Evolutionary conservation across 345 rosid genomes (phyloP).

Genomic region (Salix caprea): DNA sequence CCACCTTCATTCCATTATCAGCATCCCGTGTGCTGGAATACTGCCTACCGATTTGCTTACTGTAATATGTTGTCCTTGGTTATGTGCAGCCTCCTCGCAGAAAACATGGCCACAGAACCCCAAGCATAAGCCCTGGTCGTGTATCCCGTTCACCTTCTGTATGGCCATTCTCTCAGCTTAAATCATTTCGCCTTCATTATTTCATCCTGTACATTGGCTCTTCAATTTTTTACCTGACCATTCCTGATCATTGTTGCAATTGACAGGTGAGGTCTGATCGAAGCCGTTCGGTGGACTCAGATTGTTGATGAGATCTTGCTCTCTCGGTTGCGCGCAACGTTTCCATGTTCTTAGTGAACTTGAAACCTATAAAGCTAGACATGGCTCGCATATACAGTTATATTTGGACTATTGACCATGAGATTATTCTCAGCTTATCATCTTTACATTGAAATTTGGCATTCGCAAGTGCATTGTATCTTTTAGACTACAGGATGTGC

Average conservation of each 20-base stretch:
- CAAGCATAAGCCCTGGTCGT: constrained; percentile 11
- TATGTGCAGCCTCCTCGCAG: constrained; percentile 21
- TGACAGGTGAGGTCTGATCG: constrained; percentile 52
- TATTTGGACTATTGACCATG: no score
- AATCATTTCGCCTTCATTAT: neutral
- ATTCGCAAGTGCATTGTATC: no score
- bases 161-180: neutral
- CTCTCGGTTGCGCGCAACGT: neutral
- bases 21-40: neutral
- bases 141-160: constrained; percentile 36
- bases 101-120: constrained; percentile 24
- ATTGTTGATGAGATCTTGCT: neutral
- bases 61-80: neutral
- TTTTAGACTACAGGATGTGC: neutral
- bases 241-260: constrained; percentile 3
- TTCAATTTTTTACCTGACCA: no score
- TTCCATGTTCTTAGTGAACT: neutral
- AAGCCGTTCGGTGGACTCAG: constrained; percentile 17
- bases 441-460: neutral
- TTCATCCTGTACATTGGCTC: neutral
- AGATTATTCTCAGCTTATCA: neutral
- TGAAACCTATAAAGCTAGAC: neutral
- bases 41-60: neutral
- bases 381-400: neutral
- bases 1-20: neutral